These are phyloP conservation scores for Coniochaeta hoffmannii DNA, from an alignment of 2,329 filamentous ascomycete genomes.

Conservation along the genomic window DNA sequence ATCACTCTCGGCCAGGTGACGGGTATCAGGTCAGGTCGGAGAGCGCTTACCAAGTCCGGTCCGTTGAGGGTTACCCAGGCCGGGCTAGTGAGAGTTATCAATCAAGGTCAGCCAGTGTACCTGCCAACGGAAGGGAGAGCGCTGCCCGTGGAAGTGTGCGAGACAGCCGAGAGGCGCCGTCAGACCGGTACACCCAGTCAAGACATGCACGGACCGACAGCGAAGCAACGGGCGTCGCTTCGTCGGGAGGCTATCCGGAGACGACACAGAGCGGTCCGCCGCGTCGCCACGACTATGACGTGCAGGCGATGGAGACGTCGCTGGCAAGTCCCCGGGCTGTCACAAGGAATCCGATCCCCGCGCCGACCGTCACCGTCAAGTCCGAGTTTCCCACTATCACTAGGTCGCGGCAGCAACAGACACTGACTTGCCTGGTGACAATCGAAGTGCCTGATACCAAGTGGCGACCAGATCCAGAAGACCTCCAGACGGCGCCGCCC, in stretches of 20 bases:
- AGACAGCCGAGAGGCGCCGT: constrained; percentile 41
- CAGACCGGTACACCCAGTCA: constrained; percentile 34
- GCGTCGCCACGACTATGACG: constrained; percentile 83
- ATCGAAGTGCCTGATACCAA: constrained; percentile 90
- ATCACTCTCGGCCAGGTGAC: background rate
- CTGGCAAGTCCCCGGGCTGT: constrained; percentile 65
- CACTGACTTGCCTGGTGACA: constrained; percentile 86
- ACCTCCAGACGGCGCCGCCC: constrained; percentile 51
- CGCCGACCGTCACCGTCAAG: constrained; percentile 86
- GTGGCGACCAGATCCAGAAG: constrained; percentile 80
- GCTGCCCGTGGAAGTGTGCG: constrained; percentile 20
- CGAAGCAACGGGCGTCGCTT: constrained; percentile 63
- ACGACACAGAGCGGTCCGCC: constrained; percentile 60
- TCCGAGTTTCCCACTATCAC: constrained; percentile 95
- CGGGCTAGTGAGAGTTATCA: background rate
- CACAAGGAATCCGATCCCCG: constrained; percentile 78
- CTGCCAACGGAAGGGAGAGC: constrained; percentile 8
- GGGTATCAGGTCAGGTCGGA: background rate
- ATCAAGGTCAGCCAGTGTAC: background rate
- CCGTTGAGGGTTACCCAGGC: background rate
- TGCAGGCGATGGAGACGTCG: constrained; percentile 90
- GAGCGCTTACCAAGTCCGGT: background rate
- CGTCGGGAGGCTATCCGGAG: constrained; percentile 74
- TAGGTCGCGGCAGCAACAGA: constrained; percentile 88
- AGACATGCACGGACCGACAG: constrained; percentile 73